Percentiles rank a stretch among this genome's conserved stretches.
Conservation (phyloP, 192 early-diverging fungal species). For the Gamsiella multidivaricata region DNA sequence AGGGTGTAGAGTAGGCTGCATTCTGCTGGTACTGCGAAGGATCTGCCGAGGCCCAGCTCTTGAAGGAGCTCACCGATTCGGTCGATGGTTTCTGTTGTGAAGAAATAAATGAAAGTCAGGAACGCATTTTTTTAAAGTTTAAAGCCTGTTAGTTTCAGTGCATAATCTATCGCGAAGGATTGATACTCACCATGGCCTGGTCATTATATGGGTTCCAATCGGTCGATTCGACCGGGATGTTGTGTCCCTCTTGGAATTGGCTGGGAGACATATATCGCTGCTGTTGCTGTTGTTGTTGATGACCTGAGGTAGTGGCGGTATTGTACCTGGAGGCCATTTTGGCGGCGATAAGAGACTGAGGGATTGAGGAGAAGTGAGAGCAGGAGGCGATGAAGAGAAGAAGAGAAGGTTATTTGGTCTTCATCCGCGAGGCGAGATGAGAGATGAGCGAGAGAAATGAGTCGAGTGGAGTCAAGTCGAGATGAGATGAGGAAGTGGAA, state of each 20-base stretch:
- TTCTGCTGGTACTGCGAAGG: not conserved
- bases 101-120: not conserved
- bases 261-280: constrained; percentile 3
- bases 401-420: too few relatives aligned
- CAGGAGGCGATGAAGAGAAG: too few relatives aligned
- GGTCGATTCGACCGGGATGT: constrained; percentile 1
- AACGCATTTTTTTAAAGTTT: not conserved
- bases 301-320: not conserved
- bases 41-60: constrained; percentile 31
- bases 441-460: not conserved
- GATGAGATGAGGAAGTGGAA: not conserved
- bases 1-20: constrained; percentile 4
- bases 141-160: not conserved
- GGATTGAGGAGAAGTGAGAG: too few relatives aligned
- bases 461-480: not conserved
- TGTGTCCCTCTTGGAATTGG: constrained; percentile 31
- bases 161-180: not conserved
- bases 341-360: not conserved
- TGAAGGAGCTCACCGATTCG: constrained; percentile 24
- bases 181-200: constrained; percentile 27
- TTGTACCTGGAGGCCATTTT: constrained; percentile 10
- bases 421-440: not conserved
- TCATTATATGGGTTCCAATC: constrained; percentile 36
- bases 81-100: constrained; percentile 20
- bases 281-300: constrained; percentile 10